Conservation (phyloP, 2,329 filamentous ascomycete species). For the Fusarium falciforme region DNA sequence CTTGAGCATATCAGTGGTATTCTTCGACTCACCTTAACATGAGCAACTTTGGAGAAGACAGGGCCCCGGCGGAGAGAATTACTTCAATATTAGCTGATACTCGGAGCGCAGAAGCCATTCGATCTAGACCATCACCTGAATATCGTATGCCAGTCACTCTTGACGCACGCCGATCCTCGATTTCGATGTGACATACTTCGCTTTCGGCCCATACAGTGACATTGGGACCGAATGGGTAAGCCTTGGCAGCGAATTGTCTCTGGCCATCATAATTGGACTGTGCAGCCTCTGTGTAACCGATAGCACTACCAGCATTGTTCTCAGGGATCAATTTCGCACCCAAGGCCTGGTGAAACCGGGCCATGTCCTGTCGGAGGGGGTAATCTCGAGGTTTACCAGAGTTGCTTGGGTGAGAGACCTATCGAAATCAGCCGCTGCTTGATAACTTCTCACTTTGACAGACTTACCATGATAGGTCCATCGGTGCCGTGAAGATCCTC, state of each 20-base stretch:
- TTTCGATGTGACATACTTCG: neutral
- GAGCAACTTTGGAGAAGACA: neutral
- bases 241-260: neutral
- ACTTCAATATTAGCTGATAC: neutral
- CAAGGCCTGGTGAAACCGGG: neutral
- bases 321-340: neutral
- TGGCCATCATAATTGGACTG: neutral
- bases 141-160: neutral
- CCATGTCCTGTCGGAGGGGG: neutral
- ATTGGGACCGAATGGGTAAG: neutral
- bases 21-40: neutral
- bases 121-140: accelerated
- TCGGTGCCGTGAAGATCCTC: neutral
- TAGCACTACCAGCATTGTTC: neutral
- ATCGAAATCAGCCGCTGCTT: neutral
- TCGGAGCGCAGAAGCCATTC: neutral
- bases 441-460: neutral
- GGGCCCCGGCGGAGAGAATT: neutral
- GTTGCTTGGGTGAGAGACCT: neutral
- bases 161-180: neutral
- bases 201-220: neutral
- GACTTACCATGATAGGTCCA: neutral
- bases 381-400: neutral
- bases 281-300: neutral
- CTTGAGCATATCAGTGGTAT: accelerated